phyloP scores from a whole-genome alignment of 179 eudicot genomes.

The Spinacia oleracea region DNA sequence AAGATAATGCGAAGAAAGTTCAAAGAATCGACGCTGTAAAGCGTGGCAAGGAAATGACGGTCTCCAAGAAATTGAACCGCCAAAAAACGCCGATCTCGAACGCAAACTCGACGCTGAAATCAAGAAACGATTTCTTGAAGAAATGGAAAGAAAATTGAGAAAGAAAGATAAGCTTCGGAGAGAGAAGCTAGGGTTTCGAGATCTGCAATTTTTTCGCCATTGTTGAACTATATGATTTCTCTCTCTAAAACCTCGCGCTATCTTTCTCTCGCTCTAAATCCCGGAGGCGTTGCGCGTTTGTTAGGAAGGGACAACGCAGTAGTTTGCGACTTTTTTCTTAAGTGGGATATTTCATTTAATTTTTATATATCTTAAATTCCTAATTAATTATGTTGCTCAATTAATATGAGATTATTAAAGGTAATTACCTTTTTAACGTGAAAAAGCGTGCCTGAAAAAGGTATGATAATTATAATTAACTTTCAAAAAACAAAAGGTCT shows the following conservation, averaged over 20 bases:
- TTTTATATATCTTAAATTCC: neutral
- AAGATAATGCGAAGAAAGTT: slow-evolving; percentile 15
- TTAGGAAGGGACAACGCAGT: slow-evolving; percentile 15
- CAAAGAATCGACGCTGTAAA: slow-evolving; percentile 5
- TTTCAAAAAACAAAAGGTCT: no score
- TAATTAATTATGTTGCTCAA: neutral
- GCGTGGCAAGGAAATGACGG: neutral
- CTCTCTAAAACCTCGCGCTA: slow-evolving; percentile 21
- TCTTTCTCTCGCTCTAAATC: slow-evolving; percentile 29
- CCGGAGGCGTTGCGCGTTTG: slow-evolving; percentile 25
- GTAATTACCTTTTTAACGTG: slow-evolving; percentile 8
- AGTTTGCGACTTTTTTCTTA: neutral
- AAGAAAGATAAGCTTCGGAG: neutral
- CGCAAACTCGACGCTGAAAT: slow-evolving; percentile 21
- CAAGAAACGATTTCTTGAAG: slow-evolving; percentile 28
- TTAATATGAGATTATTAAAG: neutral
- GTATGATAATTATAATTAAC: slow-evolving; percentile 9
- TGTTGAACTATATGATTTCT: slow-evolving; percentile 19
- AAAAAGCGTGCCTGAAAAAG: neutral
- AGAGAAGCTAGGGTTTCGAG: slow-evolving; percentile 51
- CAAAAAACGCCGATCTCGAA: slow-evolving; percentile 35
- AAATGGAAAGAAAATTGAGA: neutral
- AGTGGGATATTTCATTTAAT: neutral
- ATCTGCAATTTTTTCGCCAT: slow-evolving; percentile 51
- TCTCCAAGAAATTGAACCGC: slow-evolving; percentile 31